phyloP scores from a whole-genome alignment of 2,329 filamentous ascomycete species.

The Septoria linicola region DNA sequence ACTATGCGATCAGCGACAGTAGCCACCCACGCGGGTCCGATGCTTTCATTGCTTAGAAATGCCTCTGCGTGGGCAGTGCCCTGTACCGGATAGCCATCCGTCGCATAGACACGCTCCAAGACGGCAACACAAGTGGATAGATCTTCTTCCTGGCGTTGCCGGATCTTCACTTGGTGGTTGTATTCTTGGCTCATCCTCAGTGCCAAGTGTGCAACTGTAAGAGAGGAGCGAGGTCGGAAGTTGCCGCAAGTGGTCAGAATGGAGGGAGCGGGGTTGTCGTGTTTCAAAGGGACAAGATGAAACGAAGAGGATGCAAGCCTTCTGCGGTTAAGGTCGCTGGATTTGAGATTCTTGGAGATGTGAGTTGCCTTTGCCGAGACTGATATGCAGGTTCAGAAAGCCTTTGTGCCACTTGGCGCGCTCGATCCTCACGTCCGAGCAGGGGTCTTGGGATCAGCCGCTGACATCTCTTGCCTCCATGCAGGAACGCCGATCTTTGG shows the following conservation, averaged over 20 bases:
- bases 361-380: neutral
- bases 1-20: conserved; percentile 21
- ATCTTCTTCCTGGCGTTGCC: conserved; percentile 25
- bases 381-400: neutral
- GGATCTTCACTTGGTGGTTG: conserved; percentile 6
- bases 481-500: neutral
- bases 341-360: neutral
- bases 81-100: conserved; percentile 32
- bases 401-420: neutral
- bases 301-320: neutral
- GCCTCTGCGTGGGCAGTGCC: conserved; percentile 24
- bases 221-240: too few relatives aligned
- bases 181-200: conserved; percentile 5
- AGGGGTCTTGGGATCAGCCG: neutral
- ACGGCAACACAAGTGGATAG: conserved; percentile 26
- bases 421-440: neutral
- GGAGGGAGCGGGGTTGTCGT: neutral
- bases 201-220: too few relatives aligned
- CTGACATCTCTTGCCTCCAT: neutral
- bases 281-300: conserved; percentile 2
- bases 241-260: neutral
- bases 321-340: neutral
- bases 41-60: conserved; percentile 16
- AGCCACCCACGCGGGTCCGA: conserved; percentile 30
- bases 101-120: conserved; percentile 26